phyloP scores from a whole-genome alignment of 2,329 filamentous ascomycete genomes.

The Stemphylium lycopersici region DNA sequence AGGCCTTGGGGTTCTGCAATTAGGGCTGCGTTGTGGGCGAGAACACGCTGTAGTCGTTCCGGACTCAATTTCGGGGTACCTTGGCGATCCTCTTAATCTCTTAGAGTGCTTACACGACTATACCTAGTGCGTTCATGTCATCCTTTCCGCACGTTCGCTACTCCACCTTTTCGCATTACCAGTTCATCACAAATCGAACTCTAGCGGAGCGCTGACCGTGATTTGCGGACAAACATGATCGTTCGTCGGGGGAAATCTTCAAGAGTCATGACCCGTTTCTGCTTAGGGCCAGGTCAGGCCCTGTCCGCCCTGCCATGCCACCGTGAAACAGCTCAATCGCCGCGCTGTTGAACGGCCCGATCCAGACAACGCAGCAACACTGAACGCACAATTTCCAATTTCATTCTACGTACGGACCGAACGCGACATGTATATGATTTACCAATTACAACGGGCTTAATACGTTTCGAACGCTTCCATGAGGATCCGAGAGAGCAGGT shows the following conservation, averaged over 20 bases:
- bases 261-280: not conserved
- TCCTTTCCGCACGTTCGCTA: slow-evolving; percentile 1
- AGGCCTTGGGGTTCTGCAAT: too few relatives aligned
- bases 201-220: not conserved
- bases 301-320: not conserved
- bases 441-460: not conserved
- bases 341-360: not conserved
- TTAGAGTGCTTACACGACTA: too few relatives aligned
- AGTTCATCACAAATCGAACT: not conserved
- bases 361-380: not conserved
- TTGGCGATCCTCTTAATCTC: too few relatives aligned
- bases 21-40: too few relatives aligned
- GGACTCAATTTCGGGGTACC: too few relatives aligned
- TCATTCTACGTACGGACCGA: not conserved
- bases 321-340: not conserved
- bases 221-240: not conserved
- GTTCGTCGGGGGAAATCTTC: not conserved
- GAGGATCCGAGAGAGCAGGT: not conserved
- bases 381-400: not conserved
- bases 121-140: too few relatives aligned
- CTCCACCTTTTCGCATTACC: not conserved
- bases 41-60: too few relatives aligned
- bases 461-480: not conserved
- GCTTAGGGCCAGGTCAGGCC: not conserved
- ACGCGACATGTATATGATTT: not conserved